Conservation (phyloP, 1,284 basidiomycete species). For the Blastosporella zonata region DNA sequence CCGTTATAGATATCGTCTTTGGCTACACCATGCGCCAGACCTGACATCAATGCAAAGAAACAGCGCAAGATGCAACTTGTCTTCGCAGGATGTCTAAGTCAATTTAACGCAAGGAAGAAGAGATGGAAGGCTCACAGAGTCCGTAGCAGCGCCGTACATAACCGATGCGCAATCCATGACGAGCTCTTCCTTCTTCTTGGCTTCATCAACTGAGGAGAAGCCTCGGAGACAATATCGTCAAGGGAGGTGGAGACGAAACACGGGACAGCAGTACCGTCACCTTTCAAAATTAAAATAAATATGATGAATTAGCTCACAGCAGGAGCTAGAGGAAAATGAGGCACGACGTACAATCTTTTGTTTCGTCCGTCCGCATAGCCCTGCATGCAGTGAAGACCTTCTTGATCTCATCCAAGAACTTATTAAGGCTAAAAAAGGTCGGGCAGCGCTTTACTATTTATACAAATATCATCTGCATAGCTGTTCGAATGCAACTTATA, state of each 20-base stretch:
- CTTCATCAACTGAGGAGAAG: slow-evolving; percentile 6
- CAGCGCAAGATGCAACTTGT: slow-evolving; percentile 14
- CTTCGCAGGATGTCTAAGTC: slow-evolving; percentile 15
- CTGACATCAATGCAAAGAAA: slow-evolving; percentile 19
- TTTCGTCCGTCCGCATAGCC: slow-evolving; percentile 9
- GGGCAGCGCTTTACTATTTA: slow-evolving; percentile 9
- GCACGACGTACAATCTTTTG: slow-evolving; percentile 8
- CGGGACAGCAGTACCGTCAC: slow-evolving; percentile 7
- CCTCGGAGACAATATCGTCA: slow-evolving; percentile 8
- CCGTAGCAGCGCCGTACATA: slow-evolving; percentile 14
- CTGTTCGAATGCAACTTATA: background rate
- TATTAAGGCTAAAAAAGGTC: slow-evolving; percentile 3
- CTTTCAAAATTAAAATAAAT: background rate
- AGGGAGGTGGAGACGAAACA: slow-evolving; percentile 13
- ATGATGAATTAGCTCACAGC: slow-evolving; percentile 1
- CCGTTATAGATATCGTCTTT: slow-evolving; percentile 10
- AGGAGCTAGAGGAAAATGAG: background rate
- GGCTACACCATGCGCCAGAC: slow-evolving; percentile 15
- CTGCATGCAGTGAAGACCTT: slow-evolving; percentile 6
- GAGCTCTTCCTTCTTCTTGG: slow-evolving; percentile 8
- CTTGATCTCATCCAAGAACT: slow-evolving; percentile 7
- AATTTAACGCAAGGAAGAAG: background rate
- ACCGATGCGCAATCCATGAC: slow-evolving; percentile 13
- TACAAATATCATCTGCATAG: background rate
- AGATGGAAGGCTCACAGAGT: slow-evolving; percentile 10